phyloP scores from a whole-genome alignment of 1,284 basidiomycete species.

The Pseudozyma thailandica region DNA sequence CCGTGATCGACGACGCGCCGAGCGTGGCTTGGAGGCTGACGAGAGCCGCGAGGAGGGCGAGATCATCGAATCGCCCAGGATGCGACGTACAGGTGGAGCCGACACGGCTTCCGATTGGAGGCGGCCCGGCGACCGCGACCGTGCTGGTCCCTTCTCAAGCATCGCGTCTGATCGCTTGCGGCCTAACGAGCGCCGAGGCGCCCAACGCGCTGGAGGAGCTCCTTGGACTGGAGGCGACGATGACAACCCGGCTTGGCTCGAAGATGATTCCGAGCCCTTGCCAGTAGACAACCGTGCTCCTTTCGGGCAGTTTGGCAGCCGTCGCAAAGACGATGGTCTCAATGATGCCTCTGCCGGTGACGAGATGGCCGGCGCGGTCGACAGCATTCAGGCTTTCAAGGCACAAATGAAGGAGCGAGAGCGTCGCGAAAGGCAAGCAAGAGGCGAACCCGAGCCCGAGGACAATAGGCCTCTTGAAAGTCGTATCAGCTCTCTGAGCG shows the following conservation, averaged over 20 bases:
- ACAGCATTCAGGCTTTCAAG: conserved; percentile 90
- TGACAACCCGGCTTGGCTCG: conserved; percentile 93
- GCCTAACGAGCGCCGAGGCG: conserved; percentile 41
- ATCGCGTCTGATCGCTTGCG: conserved; percentile 40
- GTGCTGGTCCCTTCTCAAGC: conserved; percentile 37
- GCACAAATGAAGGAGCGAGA: conserved; percentile 85
- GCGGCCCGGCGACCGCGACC: conserved; percentile 42
- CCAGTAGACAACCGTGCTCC: conserved; percentile 48
- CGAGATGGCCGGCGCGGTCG: conserved; percentile 66
- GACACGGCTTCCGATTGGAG: conserved; percentile 51
- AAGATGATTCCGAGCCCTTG: conserved; percentile 73
- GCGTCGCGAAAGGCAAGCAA: conserved; percentile 70
- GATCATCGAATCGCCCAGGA: conserved; percentile 47
- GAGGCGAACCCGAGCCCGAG: conserved; percentile 31
- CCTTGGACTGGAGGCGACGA: conserved; percentile 71
- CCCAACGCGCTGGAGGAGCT: conserved; percentile 27
- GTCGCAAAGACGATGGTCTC: conserved; percentile 28
- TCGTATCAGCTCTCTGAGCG: conserved; percentile 11
- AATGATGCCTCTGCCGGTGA: conserved; percentile 12
- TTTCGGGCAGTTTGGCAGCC: conserved; percentile 67
- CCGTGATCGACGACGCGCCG: conserved; percentile 38
- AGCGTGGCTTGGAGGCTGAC: conserved; percentile 38
- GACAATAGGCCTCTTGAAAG: conserved; percentile 2
- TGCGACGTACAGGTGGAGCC: conserved; percentile 45
- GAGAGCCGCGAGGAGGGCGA: conserved; percentile 51